Evolutionary conservation across 192 early-diverging fungal species (phyloP), one percentile per base, ranked within the genome.

Genomic region (Neocallimastix lanati): DNA sequence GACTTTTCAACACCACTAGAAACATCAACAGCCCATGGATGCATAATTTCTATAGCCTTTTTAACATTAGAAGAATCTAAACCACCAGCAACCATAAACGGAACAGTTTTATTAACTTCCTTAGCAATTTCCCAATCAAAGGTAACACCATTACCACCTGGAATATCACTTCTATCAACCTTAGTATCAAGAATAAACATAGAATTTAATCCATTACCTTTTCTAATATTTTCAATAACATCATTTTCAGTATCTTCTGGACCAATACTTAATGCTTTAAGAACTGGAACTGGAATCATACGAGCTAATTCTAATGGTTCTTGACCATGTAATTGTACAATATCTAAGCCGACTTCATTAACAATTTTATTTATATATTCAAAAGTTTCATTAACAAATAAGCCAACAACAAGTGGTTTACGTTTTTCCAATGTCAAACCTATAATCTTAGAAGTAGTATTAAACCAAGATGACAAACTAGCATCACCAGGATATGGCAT

Each of bases 321-420:
- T 33, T 87, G 83, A 1, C 95, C 95, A 85, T 99, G 98, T 78
- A 98, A 87, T 88, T 99, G 98, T 27, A 98, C 92, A 36, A 97
- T 77, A 83, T 99, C 97, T 28, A 99, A 86, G 27, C 91, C 90
- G 28, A 92, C 87, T 27, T 82, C 82, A 27, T 84, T 81, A 7
- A 90, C 91, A 12, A 92, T 87, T 1, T 83, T 80, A 29, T 89
- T 88, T 79, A 98, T 95, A 78, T 95, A 84, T 76, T 92, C 92
- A 28, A 93, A 80, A 1, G 90, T 80, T 76, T 96, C 94, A 82
- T 96, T 94, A 80, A 90, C 89, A 84, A 99, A 99, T 14, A 99
- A 96, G 11, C 98, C 98, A 1, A 96, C 94, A 21, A 96, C 83
- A 78, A 95, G 85, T 28, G 98, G 98, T 76, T 84, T 87, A 76